Evolutionary conservation across 139 green algal genomes (phyloP).

Genomic region (Pleodorina starrii): DNA sequence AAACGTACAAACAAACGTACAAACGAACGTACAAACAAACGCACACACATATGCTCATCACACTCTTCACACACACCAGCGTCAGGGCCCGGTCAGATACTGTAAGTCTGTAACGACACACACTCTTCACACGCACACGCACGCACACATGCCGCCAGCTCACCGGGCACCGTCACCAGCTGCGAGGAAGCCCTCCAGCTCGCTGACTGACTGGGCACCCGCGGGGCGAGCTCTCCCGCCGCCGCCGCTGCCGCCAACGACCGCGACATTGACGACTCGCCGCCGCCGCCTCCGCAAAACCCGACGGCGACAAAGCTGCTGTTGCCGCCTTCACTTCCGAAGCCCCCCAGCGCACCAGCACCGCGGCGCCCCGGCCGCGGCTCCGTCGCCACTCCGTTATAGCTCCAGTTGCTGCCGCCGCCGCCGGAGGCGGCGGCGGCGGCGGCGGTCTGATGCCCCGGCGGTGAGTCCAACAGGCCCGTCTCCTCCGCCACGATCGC

Average conservation of each 20-base stretch:
- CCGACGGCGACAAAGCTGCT: background rate
- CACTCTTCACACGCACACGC: no score
- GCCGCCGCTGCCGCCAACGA: background rate
- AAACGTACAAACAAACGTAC: no score
- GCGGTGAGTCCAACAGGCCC: constrained; percentile 12
- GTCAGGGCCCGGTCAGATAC: no score
- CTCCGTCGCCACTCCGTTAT: background rate
- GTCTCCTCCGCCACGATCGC: constrained; percentile 9
- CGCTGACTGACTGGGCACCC: background rate
- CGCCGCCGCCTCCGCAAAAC: background rate
- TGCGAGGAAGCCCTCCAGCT: background rate
- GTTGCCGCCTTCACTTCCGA: background rate
- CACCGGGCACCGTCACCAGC: constrained; percentile 14
- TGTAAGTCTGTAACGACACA: no score
- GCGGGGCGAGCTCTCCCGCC: background rate
- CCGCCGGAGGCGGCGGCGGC: background rate
- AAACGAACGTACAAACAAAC: no score
- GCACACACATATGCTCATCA: no score
- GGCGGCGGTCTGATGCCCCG: background rate
- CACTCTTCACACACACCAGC: no score
- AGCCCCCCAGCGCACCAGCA: background rate
- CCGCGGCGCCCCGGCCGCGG: background rate
- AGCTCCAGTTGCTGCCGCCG: background rate
- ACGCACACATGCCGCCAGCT: background rate
- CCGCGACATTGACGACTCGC: background rate